Evolutionary conservation across 805 yeast genomes (phyloP), one percentile per base, ranked within the genome.

Genomic region (Ogataea pini): DNA sequence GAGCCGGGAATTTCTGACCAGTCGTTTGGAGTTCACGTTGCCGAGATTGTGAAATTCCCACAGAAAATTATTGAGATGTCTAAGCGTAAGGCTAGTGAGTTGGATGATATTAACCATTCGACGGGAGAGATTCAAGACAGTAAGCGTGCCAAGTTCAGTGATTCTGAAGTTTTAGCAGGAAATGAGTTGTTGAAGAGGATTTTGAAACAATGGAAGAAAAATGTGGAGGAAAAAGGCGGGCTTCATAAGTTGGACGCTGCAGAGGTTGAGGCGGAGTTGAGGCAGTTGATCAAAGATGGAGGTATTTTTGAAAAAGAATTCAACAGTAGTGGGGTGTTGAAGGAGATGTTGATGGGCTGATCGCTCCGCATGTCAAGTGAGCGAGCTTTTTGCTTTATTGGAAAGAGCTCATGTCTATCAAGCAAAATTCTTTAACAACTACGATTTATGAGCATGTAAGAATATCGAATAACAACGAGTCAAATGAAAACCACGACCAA

Each of bases 21-120:
- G 67, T 90, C 97, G 0, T 94, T 94, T 70, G 99, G 99, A 68
- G 91, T 94, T 41, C 96, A 94, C 64, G 99, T 94, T 39, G 98
- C 98, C 0, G 97, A 94, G 68, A 83, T 92, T 25, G 98, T 92
- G 16, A 86, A 88, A 57, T 94, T 94, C 67, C 99, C 98, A 2
- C 71, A 73, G 19, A 94, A 94, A 67, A 94, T 94, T 42, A 82
- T 94, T 41, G 78, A 80, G 48, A 94, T 94, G 98, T 97, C 99
- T 7, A 94, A 92, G 63, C 79, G 98, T 51, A 92, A 92, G 65
- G 96, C 97, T 0, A 72, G 78, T 4, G 98, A 94, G 61, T 73
- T 94, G 44, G 96, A 89, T 64, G 87, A 81, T 48, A 44, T 53
- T 36, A 53, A 48, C 41, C 73, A 76, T 33, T 73, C 70, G 7